These are phyloP conservation scores for Kluyveromyces siamensis DNA, from an alignment of 805 yeast genomes.

Conservation along the genomic window DNA sequence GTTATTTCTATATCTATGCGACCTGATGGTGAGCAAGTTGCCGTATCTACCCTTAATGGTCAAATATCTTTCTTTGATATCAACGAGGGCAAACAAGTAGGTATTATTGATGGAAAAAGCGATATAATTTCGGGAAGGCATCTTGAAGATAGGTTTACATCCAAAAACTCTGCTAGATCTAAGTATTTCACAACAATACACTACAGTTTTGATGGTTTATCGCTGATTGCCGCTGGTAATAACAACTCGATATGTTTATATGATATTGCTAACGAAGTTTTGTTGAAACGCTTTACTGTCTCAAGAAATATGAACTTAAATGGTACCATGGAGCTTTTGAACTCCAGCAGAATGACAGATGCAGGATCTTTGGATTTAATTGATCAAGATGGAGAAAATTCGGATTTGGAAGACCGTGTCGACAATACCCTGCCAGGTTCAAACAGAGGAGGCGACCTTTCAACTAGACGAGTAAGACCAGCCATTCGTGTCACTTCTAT, in stretches of 20 bases:
- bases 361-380: constrained; percentile 78
- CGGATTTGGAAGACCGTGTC: constrained; percentile 74
- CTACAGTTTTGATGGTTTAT: constrained; percentile 84
- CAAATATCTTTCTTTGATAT: constrained; percentile 77
- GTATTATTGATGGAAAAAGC: constrained; percentile 73
- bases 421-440: constrained; percentile 84
- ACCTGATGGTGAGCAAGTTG: constrained; percentile 88
- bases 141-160: constrained; percentile 68
- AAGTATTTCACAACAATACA: constrained; percentile 72
- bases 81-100: constrained; percentile 70
- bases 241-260: constrained; percentile 86
- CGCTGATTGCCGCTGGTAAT: constrained; percentile 88
- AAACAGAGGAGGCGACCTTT: constrained; percentile 65
- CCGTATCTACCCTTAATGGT: constrained; percentile 84
- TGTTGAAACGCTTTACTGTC: constrained; percentile 71
- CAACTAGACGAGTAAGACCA: constrained; percentile 67
- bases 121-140: constrained; percentile 87
- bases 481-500: constrained; percentile 75
- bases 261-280: constrained; percentile 81
- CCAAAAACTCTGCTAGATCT: constrained; percentile 74
- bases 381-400: constrained; percentile 77
- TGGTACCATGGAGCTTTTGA: constrained; percentile 74
- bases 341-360: constrained; percentile 77
- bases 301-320: constrained; percentile 85
- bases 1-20: constrained; percentile 75